Conservation (phyloP, 2,329 filamentous ascomycete genomes). For the Clonostachys sp. region DNA sequence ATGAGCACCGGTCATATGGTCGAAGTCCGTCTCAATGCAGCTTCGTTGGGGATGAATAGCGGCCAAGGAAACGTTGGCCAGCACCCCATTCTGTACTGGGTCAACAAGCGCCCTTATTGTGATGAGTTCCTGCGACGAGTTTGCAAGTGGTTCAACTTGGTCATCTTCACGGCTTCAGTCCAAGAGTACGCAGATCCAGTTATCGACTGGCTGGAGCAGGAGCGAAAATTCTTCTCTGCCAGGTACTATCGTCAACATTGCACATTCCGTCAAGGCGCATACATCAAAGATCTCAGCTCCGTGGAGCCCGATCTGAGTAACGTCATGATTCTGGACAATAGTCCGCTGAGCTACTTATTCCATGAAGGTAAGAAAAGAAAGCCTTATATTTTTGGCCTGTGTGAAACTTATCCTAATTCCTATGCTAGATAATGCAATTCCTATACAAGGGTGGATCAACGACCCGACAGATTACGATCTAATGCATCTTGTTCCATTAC, state of each 20-base stretch:
- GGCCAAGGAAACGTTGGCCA: constrained; percentile 50
- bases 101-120: constrained; percentile 95
- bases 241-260: constrained; percentile 97
- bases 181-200: constrained; percentile 98
- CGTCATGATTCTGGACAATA: constrained; percentile 99
- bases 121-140: constrained; percentile 92
- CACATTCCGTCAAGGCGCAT: constrained; percentile 90
- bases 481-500: constrained; percentile 83
- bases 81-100: constrained; percentile 96
- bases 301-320: constrained; percentile 96
- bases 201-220: constrained; percentile 96
- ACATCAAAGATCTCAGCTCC: constrained; percentile 95
- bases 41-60: constrained; percentile 61
- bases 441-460: constrained; percentile 98
- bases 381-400: background rate
- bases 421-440: constrained; percentile 86
- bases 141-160: constrained; percentile 96
- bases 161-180: constrained; percentile 94
- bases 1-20: constrained; percentile 99
- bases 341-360: constrained; percentile 96
- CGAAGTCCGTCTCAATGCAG: constrained; percentile 83
- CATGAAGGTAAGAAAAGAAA: constrained; percentile 73
- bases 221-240: constrained; percentile 92
- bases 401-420: constrained; percentile 1
- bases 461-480: constrained; percentile 96